phyloP scores from a whole-genome alignment of 108 stramenopile species.

The Heterococcus sp. region DNA sequence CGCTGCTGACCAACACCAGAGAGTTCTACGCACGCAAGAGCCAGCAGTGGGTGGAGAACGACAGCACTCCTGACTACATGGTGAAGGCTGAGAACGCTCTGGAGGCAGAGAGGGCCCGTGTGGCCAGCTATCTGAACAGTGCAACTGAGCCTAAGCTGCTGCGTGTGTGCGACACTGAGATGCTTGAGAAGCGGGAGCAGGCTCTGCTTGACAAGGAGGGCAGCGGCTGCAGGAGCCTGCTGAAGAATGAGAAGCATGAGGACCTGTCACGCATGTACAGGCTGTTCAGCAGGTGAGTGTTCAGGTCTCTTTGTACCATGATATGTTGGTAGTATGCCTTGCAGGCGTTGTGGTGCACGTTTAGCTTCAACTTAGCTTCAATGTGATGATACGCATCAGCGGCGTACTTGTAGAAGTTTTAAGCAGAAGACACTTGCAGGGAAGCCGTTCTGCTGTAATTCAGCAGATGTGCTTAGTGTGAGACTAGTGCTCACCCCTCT shows the following conservation, averaged over 20 bases:
- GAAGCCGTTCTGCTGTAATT: neutral
- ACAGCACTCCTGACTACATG: conserved; percentile 93
- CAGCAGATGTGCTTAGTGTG: neutral
- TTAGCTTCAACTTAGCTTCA: conserved; percentile 85
- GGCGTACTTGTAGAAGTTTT: neutral
- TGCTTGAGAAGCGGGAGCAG: conserved; percentile 82
- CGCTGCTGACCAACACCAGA: conserved; percentile 78
- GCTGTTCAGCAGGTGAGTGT: conserved; percentile 82
- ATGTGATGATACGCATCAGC: conserved; percentile 52
- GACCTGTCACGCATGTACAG: conserved; percentile 95
- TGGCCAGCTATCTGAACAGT: conserved; percentile 84
- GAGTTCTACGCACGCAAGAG: conserved; percentile 85
- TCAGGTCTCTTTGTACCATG: too few species aligned
- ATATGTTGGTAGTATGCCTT: too few species aligned
- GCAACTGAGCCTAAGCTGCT: conserved; percentile 82
- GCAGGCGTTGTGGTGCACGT: too few species aligned
- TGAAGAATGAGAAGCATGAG: conserved; percentile 90
- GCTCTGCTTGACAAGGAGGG: conserved; percentile 93
- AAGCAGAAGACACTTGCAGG: neutral
- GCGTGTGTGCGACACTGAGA: conserved; percentile 85
- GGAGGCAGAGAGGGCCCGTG: conserved; percentile 77
- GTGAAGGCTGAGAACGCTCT: conserved; percentile 93
- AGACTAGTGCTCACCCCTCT: neutral
- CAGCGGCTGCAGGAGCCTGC: conserved; percentile 85
- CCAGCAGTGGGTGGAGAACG: conserved; percentile 89